A percentile compares a stretch with the other conserved stretches of the same genome.
phyloP scores from a whole-genome alignment of 345 rosid genomes.

The Populus nigra region DNA sequence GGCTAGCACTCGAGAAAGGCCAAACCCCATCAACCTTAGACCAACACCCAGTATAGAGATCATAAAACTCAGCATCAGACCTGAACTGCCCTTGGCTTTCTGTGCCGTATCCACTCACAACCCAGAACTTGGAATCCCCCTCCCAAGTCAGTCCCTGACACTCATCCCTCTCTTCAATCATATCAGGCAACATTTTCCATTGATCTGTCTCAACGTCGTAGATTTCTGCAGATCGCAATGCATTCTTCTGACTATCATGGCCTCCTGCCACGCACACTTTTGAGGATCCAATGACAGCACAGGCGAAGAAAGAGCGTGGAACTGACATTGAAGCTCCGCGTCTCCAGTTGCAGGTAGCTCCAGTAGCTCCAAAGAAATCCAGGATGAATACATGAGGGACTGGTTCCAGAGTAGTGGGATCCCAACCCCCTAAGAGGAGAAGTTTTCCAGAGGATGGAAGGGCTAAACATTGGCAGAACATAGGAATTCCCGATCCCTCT shows the following conservation, averaged over 20 bases:
- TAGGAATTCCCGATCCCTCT: conserved; percentile 27
- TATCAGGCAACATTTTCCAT: conserved; percentile 42
- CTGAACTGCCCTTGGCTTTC: conserved; percentile 50
- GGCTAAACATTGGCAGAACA: conserved; percentile 55
- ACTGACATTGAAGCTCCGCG: conserved; percentile 44
- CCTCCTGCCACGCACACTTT: conserved; percentile 62
- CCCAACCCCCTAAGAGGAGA: conserved; percentile 60
- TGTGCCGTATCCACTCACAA: conserved; percentile 53
- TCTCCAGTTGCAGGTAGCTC: conserved; percentile 36
- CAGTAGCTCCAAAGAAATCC: conserved; percentile 32
- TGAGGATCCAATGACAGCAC: conserved; percentile 33
- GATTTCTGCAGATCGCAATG: conserved; percentile 43
- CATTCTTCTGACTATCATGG: conserved; percentile 59
- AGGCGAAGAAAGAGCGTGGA: conserved; percentile 52
- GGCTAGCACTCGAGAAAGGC: conserved; percentile 36
- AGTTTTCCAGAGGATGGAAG: conserved; percentile 34
- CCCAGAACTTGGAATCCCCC: conserved; percentile 42
- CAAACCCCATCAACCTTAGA: conserved; percentile 34
- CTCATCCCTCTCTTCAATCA: conserved; percentile 59
- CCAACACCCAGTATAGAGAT: conserved; percentile 34
- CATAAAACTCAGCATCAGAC: conserved; percentile 46
- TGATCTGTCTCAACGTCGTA: conserved; percentile 50
- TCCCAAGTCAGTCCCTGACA: conserved; percentile 44
- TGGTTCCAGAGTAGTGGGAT: conserved; percentile 45
- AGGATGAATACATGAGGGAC: conserved; percentile 38